phyloP scores from a whole-genome alignment of 257 asterid species.

The Gardenia jasminoides region DNA sequence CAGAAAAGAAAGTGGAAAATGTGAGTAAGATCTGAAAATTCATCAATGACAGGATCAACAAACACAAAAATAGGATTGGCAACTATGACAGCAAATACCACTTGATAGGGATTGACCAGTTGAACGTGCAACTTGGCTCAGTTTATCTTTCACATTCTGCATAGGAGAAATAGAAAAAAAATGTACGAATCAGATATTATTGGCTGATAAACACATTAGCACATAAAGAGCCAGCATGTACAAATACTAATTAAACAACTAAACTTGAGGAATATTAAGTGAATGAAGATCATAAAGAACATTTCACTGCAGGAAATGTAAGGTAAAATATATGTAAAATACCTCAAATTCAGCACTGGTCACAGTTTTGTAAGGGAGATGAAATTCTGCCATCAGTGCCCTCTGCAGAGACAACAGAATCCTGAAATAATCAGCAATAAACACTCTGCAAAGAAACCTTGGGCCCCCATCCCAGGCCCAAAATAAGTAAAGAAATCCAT shows the following conservation, averaged over 20 bases:
- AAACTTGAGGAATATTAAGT: neutral
- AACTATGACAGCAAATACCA: conserved; percentile 37
- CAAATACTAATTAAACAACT: neutral
- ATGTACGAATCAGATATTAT: neutral
- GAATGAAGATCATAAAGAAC: neutral
- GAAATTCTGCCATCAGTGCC: conserved; percentile 68
- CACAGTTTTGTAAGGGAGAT: conserved; percentile 77
- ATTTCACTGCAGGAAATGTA: neutral
- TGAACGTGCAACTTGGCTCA: conserved; percentile 76
- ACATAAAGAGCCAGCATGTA: neutral
- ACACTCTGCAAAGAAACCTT: neutral
- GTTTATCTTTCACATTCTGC: conserved; percentile 77
- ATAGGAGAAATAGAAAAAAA: conserved; percentile 1
- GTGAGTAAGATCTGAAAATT: conserved; percentile 7
- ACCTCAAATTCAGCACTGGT: conserved; percentile 88
- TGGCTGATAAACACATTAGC: neutral
- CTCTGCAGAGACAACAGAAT: conserved; percentile 41
- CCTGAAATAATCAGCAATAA: conserved; percentile 23
- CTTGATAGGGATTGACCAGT: conserved; percentile 44
- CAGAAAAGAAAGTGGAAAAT: conserved; percentile 22
- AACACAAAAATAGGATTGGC: neutral
- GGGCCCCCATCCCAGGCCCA: neutral
- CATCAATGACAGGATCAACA: neutral
- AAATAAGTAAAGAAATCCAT: conserved; percentile 15
- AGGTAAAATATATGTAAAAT: conserved; percentile 13